A percentile compares a stretch with the other conserved stretches of the same genome.
Evolutionary conservation across 495 filamentous ascomycete genomes (phyloP).

Genomic region (Penicillium flavigenum): DNA sequence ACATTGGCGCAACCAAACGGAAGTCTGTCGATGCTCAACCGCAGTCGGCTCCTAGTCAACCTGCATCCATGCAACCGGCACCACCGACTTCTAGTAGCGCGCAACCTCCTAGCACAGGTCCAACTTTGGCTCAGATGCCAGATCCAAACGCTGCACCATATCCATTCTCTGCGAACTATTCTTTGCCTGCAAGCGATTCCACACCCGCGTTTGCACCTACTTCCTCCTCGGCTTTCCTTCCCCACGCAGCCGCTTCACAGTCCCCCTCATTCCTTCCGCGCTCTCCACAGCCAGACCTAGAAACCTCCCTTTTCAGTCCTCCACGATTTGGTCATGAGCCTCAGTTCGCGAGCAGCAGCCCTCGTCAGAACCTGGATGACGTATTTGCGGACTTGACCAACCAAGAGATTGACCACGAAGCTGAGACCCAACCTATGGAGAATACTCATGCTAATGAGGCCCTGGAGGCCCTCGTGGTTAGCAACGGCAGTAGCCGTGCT

Average conservation of each 20-base stretch:
- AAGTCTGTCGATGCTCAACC: constrained; percentile 41
- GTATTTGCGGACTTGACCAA: constrained; percentile 51
- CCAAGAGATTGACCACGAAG: constrained; percentile 41
- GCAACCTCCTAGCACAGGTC: constrained; percentile 28
- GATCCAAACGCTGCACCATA: constrained; percentile 36
- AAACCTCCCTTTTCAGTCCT: constrained; percentile 44
- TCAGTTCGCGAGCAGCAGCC: constrained; percentile 40
- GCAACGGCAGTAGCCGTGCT: constrained; percentile 37
- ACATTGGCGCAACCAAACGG: constrained; percentile 55
- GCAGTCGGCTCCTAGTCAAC: constrained; percentile 19
- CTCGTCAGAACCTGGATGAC: constrained; percentile 46
- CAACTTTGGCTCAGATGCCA: constrained; percentile 38
- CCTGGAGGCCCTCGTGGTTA: constrained; percentile 45
- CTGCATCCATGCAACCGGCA: constrained; percentile 31
- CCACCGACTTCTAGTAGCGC: constrained; percentile 29
- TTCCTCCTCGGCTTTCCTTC: constrained; percentile 42
- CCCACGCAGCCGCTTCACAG: constrained; percentile 35
- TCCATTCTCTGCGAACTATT: constrained; percentile 45
- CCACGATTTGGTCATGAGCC: constrained; percentile 38
- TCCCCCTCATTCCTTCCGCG: constrained; percentile 45
- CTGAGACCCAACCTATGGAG: constrained; percentile 40
- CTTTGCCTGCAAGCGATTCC: constrained; percentile 38
- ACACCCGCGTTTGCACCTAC: constrained; percentile 43
- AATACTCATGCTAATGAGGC: constrained; percentile 50
- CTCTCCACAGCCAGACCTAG: constrained; percentile 38